These are phyloP conservation scores for Acorus gramineus DNA, from an alignment of 106 monocot species.

Conservation along the genomic window DNA sequence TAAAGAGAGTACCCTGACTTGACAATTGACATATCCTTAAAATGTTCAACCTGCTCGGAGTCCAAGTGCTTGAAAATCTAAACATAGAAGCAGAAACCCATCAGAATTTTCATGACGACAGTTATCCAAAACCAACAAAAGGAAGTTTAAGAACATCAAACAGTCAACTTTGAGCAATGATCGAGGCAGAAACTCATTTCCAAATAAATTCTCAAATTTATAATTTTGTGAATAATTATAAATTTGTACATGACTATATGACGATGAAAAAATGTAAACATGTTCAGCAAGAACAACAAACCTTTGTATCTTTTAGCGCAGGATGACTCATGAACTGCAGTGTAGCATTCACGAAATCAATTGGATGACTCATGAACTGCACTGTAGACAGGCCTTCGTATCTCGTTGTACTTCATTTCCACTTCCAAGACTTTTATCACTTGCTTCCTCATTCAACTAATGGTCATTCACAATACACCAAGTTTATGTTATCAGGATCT, in stretches of 20 bases:
- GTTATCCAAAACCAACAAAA: too few relatives aligned
- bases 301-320: constrained; percentile 83
- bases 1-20: constrained; percentile 57
- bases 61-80: constrained; percentile 75
- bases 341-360: not conserved
- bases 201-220: not conserved
- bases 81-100: constrained; percentile 1
- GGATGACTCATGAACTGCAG: constrained; percentile 87
- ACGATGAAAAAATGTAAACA: too few relatives aligned
- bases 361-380: constrained; percentile 35
- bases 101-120: not conserved
- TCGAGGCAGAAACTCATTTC: too few relatives aligned
- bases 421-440: constrained; percentile 96
- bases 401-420: constrained; percentile 89
- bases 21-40: constrained; percentile 75
- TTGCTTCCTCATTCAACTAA: constrained; percentile 87
- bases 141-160: too few relatives aligned
- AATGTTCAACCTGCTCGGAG: constrained; percentile 84
- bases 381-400: constrained; percentile 73
- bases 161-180: too few relatives aligned
- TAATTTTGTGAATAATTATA: too few relatives aligned
- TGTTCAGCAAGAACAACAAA: constrained; percentile 2
- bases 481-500: too few relatives aligned
- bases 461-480: not conserved
- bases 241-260: too few relatives aligned